A percentile compares a stretch with the other conserved stretches of the same genome.
These are phyloP conservation scores for Erythrobasidium hasegawianum DNA, from an alignment of 1,284 basidiomycete species.

Conservation along the genomic window DNA sequence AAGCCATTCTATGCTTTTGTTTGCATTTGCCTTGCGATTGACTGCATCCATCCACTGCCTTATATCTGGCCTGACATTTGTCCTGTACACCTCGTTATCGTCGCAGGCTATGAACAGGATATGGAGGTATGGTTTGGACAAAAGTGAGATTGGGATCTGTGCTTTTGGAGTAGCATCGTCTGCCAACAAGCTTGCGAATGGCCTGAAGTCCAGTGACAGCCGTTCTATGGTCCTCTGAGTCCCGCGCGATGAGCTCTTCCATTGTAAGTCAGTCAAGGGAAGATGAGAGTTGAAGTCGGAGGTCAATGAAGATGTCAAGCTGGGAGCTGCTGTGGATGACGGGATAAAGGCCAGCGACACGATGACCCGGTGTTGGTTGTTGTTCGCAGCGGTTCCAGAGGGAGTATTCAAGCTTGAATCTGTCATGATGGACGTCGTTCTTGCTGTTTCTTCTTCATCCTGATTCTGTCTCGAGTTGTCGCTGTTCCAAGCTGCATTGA, in stretches of 20 bases:
- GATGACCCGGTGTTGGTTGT: constrained; percentile 17
- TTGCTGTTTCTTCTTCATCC: not conserved
- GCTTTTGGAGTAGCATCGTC: constrained; percentile 10
- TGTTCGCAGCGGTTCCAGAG: not conserved
- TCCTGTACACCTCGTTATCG: constrained; percentile 78
- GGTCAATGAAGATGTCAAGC: constrained; percentile 9
- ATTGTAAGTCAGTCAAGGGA: constrained; percentile 82
- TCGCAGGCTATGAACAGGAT: constrained; percentile 82
- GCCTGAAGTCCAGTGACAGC: constrained; percentile 64
- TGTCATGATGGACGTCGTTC: not conserved
- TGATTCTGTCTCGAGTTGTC: not conserved
- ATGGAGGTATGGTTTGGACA: constrained; percentile 80
- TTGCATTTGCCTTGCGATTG: constrained; percentile 43
- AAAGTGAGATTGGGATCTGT: constrained; percentile 63
- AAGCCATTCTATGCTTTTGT: constrained; percentile 63
- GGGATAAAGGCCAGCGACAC: constrained; percentile 32
- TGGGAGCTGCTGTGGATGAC: constrained; percentile 12
- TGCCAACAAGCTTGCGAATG: constrained; percentile 16
- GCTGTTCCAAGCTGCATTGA: not conserved
- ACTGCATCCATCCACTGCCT: constrained; percentile 80
- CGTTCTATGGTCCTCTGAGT: constrained; percentile 79
- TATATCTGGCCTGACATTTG: constrained; percentile 72
- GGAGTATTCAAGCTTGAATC: not conserved
- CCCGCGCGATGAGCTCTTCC: constrained; percentile 69
- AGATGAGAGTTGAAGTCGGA: constrained; percentile 64